These are phyloP conservation scores for Ceratocystis colombiana DNA, from an alignment of 2,329 filamentous ascomycete genomes.

Conservation along the genomic window DNA sequence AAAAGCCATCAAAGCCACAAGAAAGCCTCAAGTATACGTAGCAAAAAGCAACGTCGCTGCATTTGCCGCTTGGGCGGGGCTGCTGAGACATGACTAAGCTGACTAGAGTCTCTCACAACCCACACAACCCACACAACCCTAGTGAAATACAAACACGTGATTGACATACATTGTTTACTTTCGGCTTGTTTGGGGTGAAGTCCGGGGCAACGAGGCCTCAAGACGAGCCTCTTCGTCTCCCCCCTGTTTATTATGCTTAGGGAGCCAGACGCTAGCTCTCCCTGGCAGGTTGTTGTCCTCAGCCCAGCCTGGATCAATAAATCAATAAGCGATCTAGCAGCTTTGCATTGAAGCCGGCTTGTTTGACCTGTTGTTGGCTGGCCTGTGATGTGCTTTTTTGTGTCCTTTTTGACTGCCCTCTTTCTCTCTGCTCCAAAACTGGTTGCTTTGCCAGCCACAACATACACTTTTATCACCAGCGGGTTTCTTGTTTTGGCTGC, in stretches of 20 bases:
- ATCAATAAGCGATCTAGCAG: slow-evolving; percentile 1
- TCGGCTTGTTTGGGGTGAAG: not conserved
- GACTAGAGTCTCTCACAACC: not conserved
- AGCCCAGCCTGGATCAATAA: not conserved
- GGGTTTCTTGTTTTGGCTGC: not conserved
- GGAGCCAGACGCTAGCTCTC: slow-evolving; percentile 3
- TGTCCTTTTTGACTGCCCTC: not conserved
- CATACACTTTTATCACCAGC: not conserved
- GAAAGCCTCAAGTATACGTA: too few species aligned
- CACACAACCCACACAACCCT: not conserved
- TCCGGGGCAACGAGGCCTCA: slow-evolving; percentile 7
- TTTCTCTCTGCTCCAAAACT: not conserved
- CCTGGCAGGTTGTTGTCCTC: not conserved
- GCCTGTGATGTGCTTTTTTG: slow-evolving; percentile 14
- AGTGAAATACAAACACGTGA: not conserved
- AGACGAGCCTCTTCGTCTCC: not conserved
- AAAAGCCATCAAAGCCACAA: too few species aligned
- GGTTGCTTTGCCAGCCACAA: slow-evolving; percentile 6
- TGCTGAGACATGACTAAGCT: slow-evolving; percentile 5
- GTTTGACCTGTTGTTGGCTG: not conserved
- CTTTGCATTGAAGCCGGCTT: not conserved
- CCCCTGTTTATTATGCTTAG: slow-evolving; percentile 10
- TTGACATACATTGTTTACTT: not conserved
- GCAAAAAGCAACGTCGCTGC: not conserved
- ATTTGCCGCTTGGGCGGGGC: too few species aligned